These are phyloP conservation scores for Capsicum pubescens DNA, from an alignment of 257 asterid species.

Conservation along the genomic window DNA sequence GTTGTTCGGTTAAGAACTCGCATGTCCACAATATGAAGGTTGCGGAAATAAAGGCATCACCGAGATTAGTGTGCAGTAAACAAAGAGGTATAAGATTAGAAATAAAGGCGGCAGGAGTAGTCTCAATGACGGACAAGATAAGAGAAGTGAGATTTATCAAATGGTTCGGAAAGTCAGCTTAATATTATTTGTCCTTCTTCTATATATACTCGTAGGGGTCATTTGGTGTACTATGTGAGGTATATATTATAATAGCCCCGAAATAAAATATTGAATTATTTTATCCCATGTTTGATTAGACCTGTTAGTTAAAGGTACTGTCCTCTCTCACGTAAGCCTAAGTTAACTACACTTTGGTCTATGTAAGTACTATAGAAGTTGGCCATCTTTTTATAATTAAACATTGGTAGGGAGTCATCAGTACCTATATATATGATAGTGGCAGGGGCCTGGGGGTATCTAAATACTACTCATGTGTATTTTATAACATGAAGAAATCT, in stretches of 20 bases:
- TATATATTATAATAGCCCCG: no score
- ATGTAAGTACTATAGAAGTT: not conserved
- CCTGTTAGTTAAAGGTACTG: not conserved
- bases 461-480: no score
- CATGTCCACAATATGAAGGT: not conserved
- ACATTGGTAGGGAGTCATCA: not conserved
- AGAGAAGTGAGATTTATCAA: not conserved
- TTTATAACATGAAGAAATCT: not conserved
- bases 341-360: conserved; percentile 1
- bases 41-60: no score
- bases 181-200: no score
- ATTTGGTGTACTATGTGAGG: no score
- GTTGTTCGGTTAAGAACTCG: not conserved
- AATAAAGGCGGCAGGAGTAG: not conserved
- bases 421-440: conserved; percentile 16
- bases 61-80: not conserved
- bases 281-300: no score
- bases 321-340: conserved; percentile 22
- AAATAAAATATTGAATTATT: no score
- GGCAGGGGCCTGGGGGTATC: not conserved
- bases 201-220: no score
- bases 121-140: not conserved
- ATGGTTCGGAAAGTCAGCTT: no score
- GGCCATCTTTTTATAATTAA: not conserved
- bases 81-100: not conserved